A percentile compares a stretch with the other conserved stretches of the same genome.
Conservation (phyloP, 225 moss, liverwort and hornwort genomes). For the Asterella californica region DNA sequence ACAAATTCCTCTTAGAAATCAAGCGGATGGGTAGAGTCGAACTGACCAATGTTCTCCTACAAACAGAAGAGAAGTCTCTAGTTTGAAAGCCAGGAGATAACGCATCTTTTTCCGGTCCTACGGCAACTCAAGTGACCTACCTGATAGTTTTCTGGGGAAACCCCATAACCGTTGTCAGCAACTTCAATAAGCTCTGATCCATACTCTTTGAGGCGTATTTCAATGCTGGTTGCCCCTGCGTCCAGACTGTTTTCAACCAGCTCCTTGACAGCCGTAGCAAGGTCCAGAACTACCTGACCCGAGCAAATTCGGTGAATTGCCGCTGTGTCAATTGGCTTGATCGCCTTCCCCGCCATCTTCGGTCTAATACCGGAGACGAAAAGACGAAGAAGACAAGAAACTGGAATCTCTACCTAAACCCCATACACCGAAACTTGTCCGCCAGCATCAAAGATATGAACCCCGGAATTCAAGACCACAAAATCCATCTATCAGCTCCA, state of each 20-base stretch:
- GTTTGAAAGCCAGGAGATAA: neutral
- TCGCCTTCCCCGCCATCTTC: conserved; percentile 32
- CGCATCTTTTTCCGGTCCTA: neutral
- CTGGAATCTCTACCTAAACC: no score
- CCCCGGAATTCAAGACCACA: no score
- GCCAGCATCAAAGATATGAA: no score
- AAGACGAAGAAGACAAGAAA: no score
- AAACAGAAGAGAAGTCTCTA: neutral
- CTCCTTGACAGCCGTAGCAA: conserved; percentile 94
- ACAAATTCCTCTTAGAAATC: neutral
- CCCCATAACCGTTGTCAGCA: conserved; percentile 88
- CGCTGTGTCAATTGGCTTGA: conserved; percentile 67
- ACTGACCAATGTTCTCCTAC: neutral
- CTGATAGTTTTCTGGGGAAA: conserved; percentile 78
- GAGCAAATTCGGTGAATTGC: conserved; percentile 90
- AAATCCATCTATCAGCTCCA: no score
- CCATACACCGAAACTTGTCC: no score
- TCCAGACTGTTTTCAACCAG: conserved; percentile 96
- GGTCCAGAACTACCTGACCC: conserved; percentile 89
- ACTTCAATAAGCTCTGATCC: conserved; percentile 85
- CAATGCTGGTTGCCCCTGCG: conserved; percentile 79
- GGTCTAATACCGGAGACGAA: neutral
- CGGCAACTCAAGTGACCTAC: conserved; percentile 15
- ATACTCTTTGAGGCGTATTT: conserved; percentile 85
- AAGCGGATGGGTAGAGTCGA: neutral